Evolutionary conservation across 2,329 filamentous ascomycete species (phyloP).

Genomic region (Paecilomyces variotii): DNA sequence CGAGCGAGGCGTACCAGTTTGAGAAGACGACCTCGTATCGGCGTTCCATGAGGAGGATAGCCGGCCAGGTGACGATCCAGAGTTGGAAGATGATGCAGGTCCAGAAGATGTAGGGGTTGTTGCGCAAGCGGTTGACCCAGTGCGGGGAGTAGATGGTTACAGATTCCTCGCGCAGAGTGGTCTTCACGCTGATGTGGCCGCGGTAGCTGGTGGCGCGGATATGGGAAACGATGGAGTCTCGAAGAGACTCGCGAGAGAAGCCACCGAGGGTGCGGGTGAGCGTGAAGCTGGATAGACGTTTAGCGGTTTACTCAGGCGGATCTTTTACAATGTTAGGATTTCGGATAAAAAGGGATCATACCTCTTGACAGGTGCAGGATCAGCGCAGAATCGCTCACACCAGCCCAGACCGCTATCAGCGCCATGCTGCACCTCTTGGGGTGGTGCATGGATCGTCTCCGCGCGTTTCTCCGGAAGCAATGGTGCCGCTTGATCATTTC

Average conservation of each 20-base stretch:
- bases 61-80: conserved; percentile 33
- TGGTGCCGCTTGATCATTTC: background rate
- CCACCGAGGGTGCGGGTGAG: conserved; percentile 22
- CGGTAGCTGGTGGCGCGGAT: conserved; percentile 31
- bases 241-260: conserved; percentile 19
- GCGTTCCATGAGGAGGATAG: conserved; percentile 29
- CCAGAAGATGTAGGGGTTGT: conserved; percentile 27
- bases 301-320: background rate
- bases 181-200: conserved; percentile 20
- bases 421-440: background rate
- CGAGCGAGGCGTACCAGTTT: conserved; percentile 21
- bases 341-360: conserved; percentile 9
- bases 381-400: conserved; percentile 29
- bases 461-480: background rate
- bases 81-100: conserved; percentile 28
- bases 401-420: conserved; percentile 14
- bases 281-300: conserved; percentile 8
- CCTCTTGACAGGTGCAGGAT: conserved; percentile 30
- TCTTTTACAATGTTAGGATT: background rate
- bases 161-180: conserved; percentile 15
- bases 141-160: conserved; percentile 32
- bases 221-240: conserved; percentile 23
- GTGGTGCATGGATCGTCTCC: background rate
- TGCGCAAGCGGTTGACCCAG: conserved; percentile 30
- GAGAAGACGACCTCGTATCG: conserved; percentile 26